Conservation (phyloP, 495 filamentous ascomycete species). For the Penicillium paradoxum region DNA sequence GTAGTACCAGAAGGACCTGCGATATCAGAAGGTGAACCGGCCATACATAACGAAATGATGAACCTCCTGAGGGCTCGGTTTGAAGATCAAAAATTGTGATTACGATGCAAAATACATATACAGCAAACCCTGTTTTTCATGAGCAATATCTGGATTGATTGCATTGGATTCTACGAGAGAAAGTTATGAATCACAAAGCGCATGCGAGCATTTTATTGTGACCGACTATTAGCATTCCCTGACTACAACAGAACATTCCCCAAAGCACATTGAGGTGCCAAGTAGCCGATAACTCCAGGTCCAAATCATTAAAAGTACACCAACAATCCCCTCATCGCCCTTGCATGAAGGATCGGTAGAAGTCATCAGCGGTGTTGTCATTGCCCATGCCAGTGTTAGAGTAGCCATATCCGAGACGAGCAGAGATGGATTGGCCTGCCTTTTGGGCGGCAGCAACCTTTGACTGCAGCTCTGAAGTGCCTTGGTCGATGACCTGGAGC, state of each 20-base stretch:
- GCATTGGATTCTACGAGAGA: background rate
- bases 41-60: background rate
- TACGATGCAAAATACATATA: background rate
- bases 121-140: background rate
- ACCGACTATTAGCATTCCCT: slow-evolving; percentile 8
- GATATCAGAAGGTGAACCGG: background rate
- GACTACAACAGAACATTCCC: slow-evolving; percentile 10
- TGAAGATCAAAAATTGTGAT: background rate
- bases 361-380: slow-evolving; percentile 67
- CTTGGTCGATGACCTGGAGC: slow-evolving; percentile 85
- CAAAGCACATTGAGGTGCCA: slow-evolving; percentile 12
- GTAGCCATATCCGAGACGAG: slow-evolving; percentile 56
- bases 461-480: slow-evolving; percentile 68
- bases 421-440: slow-evolving; percentile 60
- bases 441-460: slow-evolving; percentile 79
- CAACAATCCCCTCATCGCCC: slow-evolving; percentile 41
- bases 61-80: background rate
- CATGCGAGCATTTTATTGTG: slow-evolving; percentile 8
- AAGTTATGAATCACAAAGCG: background rate
- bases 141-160: background rate
- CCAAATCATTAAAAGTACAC: slow-evolving; percentile 20
- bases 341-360: slow-evolving; percentile 74
- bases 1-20: background rate
- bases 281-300: slow-evolving; percentile 7
- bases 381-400: slow-evolving; percentile 51